These are phyloP conservation scores for Leccinum ochraceum DNA, from an alignment of 768 basidiomycete species.

Conservation along the genomic window DNA sequence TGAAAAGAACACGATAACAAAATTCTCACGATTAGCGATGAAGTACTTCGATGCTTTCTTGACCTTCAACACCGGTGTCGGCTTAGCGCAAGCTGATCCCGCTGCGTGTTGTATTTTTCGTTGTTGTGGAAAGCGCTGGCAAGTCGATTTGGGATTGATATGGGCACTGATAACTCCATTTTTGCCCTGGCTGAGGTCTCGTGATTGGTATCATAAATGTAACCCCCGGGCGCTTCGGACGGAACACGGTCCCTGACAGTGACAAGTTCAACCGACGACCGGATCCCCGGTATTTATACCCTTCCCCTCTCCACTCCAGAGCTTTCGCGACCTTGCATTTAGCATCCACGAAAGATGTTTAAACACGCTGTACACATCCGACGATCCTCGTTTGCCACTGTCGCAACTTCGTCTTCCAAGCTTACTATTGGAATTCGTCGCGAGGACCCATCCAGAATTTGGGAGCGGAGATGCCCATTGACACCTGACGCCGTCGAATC, in stretches of 20 bases:
- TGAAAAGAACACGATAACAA: neutral
- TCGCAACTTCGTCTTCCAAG: conserved; percentile 23
- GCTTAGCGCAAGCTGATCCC: neutral
- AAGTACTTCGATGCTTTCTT: neutral
- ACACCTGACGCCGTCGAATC: conserved; percentile 72
- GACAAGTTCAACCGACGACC: neutral
- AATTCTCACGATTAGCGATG: neutral
- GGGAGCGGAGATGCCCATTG: conserved; percentile 86
- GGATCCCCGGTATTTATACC: conserved; percentile 12
- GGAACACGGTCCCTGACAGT: conserved; percentile 14
- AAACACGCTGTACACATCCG: conserved; percentile 20
- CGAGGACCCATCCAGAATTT: conserved; percentile 78
- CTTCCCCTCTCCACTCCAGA: no score
- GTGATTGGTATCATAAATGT: neutral
- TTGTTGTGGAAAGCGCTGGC: neutral
- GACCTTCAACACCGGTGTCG: neutral
- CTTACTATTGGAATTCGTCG: conserved; percentile 61
- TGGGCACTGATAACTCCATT: neutral
- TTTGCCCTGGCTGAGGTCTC: neutral
- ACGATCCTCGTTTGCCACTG: conserved; percentile 26
- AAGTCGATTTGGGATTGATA: neutral
- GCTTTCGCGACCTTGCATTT: neutral
- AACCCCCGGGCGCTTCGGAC: conserved; percentile 10
- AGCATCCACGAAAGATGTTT: conserved; percentile 15
- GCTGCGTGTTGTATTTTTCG: neutral